phyloP scores from a whole-genome alignment of 2,329 filamentous ascomycete species.

The Fusarium poae region DNA sequence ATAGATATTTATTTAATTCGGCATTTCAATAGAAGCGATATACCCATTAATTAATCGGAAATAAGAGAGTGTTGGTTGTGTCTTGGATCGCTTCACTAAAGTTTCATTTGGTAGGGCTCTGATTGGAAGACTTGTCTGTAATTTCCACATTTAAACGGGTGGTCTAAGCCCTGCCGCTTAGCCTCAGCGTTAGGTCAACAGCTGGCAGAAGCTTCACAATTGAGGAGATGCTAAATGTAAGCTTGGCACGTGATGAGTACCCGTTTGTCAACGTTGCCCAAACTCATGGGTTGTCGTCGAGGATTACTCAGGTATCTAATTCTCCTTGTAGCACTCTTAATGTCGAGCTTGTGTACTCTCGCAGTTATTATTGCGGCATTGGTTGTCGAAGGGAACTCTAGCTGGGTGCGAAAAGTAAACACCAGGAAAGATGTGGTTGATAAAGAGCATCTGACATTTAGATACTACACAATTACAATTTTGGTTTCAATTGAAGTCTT shows the following conservation, averaged over 20 bases:
- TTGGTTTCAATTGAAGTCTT: too few species aligned
- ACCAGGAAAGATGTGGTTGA: too few species aligned
- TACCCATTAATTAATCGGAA: neutral
- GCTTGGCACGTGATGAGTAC: neutral
- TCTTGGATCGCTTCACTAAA: neutral
- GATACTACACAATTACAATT: too few species aligned
- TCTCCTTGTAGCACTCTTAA: too few species aligned
- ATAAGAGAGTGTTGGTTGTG: neutral
- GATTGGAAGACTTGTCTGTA: neutral
- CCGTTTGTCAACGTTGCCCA: too few species aligned
- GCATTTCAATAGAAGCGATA: neutral
- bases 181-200: neutral
- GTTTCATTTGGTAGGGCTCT: neutral
- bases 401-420: too few species aligned
- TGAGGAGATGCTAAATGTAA: neutral
- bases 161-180: neutral
- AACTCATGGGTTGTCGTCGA: too few species aligned
- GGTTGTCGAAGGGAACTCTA: too few species aligned
- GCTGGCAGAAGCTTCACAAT: neutral
- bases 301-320: too few species aligned
- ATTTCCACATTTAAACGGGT: neutral
- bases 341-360: too few species aligned
- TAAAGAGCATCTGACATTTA: too few species aligned
- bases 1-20: neutral
- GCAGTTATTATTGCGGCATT: too few species aligned